Conservation (phyloP, 2,329 filamentous ascomycete species). For the Cytospora schulzeri region DNA sequence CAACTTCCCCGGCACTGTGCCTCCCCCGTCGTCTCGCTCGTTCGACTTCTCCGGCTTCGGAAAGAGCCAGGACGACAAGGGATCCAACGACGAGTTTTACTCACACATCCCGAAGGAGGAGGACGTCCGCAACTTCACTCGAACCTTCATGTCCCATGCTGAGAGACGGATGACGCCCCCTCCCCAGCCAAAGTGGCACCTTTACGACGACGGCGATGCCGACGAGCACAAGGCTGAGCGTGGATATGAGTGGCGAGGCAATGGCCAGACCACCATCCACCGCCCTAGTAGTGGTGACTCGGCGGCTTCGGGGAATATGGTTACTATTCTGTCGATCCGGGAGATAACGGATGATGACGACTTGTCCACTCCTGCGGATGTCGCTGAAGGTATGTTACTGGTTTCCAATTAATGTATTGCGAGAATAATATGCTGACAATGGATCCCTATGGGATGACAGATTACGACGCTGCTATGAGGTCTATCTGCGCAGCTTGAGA, state of each 20-base stretch:
- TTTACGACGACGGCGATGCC: constrained; percentile 25
- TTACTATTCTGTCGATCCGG: constrained; percentile 24
- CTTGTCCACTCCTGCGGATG: constrained; percentile 1
- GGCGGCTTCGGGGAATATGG: constrained; percentile 6
- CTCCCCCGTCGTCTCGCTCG: background rate
- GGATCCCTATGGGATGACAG: background rate
- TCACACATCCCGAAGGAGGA: constrained; percentile 10
- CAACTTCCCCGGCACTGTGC: background rate
- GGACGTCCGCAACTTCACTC: constrained; percentile 5
- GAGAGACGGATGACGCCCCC: background rate
- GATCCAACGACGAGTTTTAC: constrained; percentile 2
- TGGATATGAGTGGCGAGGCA: constrained; percentile 13
- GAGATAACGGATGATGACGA: constrained; percentile 24
- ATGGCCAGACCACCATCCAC: constrained; percentile 23
- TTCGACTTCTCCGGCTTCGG: constrained; percentile 22
- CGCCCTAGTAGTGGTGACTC: background rate
- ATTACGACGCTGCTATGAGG: constrained; percentile 8
- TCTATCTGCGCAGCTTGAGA: constrained; percentile 15
- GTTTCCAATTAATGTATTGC: background rate
- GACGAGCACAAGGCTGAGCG: background rate
- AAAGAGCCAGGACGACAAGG: background rate
- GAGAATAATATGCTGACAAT: background rate
- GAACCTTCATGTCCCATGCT: background rate
- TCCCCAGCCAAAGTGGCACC: constrained; percentile 13
- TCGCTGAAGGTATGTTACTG: constrained; percentile 6